Base-by-base conservation (phyloP, 2,329 filamentous ascomycete species). In the Aspergillus vadensis region DNA sequence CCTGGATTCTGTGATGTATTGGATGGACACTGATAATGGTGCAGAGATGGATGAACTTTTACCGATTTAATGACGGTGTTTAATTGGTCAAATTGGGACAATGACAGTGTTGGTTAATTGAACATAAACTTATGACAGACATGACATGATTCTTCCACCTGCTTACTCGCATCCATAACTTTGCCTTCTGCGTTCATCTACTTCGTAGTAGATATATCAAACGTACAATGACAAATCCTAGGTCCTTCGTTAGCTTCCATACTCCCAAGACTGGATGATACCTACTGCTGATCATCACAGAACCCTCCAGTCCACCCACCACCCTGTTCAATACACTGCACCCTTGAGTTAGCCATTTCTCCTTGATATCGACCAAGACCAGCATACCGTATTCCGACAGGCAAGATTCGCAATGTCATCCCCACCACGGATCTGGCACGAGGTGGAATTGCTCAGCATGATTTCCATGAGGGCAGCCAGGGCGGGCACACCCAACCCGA, bases 21-120 rank as follows among this genome's bases (percentile, higher is more conserved):
- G 25, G 4, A 41, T 32, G 19, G 47, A 30, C 8, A 56, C 57
- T 60, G 15, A 64, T 39, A 0, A 36, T 2, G 36, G 15, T 49
- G 21, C 53, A 72, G 63, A 68, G 77, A 57, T 80, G 78, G 77
- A 77, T 71, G 64, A 79, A 77, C 39, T 65, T 74, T 36, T 79
- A 78, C 61, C 63, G 63, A 4, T 77, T 78, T 50, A 66, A 67
- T 12, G 74, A 77, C 59, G 74, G 71, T 8, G 71, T 73, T 21
- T 74, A 38, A 56, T 62, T 55, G 50, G 43, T 27, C 17, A n/a
- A 15, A 49, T n/a, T 54, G 14, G 36, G 15, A 14, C 5, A 15
- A 15, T 14, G 7, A 43, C 23, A 10, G 17, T 43, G 21, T 5
- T 25, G 7, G 4, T 27, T n/a, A 38, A 30, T 57, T 14, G 6